Evolutionary conservation across 208 protist genomes (phyloP), one percentile per base, ranked within the genome.

Genomic region (Leishmania tarentolae): DNA sequence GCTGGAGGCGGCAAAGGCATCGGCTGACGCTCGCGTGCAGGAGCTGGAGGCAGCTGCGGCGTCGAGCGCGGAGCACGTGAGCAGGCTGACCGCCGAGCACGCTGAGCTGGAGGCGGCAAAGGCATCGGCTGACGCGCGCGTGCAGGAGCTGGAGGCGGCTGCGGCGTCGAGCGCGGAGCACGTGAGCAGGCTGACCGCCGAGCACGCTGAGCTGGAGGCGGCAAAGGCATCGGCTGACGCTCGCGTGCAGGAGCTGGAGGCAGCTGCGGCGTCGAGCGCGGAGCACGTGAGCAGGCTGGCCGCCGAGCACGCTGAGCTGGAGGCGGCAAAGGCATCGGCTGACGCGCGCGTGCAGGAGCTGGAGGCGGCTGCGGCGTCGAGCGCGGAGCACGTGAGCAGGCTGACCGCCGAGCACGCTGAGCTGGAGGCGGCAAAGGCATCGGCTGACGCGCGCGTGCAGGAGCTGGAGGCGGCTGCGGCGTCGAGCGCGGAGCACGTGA

Each of bases 161-260:
- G 69, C 69, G 4, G 44, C 37, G 35, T 47, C 37, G 42, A 53
- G 21, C 50, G 47, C 47, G n/a, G 28, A n/a, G 5, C 28, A 2
- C 8, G 70, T 47, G 3, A 42, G 5, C 24, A 19, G 11, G 70
- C 44, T 52, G 70, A n/a, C 70, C n/a, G 70, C 70, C 28, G 40
- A 40, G 68, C 44, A 28, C 47, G 40, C 71, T 11, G 71, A 75
- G 65, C 61, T 69, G 71, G 78, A 75, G 68, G 47, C 78, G 11
- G 78, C 78, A 42, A 78, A 57, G 68, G 59, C 68, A 24, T 69
- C 42, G 2, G 69, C 81, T 3, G 79, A 63, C 15, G 53, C 47
- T 19, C 63, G 70, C 24, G 61, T 68, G n/a, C 46, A 37, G 11
- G 63, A 78, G 50, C 79, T 83, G 46, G 79, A 83, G 79, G 56